Base-by-base conservation (phyloP, 805 yeast genomes). In the Saturnispora hagleri region DNA sequence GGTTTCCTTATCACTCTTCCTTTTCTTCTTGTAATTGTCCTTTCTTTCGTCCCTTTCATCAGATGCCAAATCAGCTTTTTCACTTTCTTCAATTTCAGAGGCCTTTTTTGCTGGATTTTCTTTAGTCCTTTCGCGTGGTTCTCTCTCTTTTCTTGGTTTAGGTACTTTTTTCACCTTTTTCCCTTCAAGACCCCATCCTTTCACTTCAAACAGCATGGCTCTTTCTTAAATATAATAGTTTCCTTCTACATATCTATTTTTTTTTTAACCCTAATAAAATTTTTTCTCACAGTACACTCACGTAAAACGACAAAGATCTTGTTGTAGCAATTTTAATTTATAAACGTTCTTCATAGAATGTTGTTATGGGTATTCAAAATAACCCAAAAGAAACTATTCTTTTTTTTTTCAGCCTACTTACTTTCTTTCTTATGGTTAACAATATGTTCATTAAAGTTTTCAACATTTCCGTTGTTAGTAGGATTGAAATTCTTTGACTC, bases 131-230 rank as follows among this genome's bases (percentile, higher is more conserved):
- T 57, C 49, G 13, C 33, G 50, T 24, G n/a, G 12, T n/a, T 53
- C 52, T 55, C 48, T 58, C 45, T 53, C 58, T 51, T 57, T 51
- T 24, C 46, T 54, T 53, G 58, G 58, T 41, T 66, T 67, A 57
- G 54, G 41, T 28, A 76, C 81, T 42, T 70, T 63, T 2, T 75
- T 80, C 13, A 85, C 79, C 43, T 76, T 72, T 52, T 72, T 69
- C 46, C 74, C 62, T 57, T 80, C 78, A 50, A 88, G 63, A 57
- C 82, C 75, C 96, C 96, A 88, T 17, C 95, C 96, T 49, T 81
- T 87, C 20, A 85, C 89, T 63, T 83, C 76, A 62, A 88, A 88
- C 55, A 88, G 72, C 33, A 50, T 50, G 6, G 8, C 18, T 13
- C 40, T 45, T 17, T 10, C 8, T 22, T 24, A 2, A 7, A 10